Evolutionary conservation across 208 protist genomes (phyloP).

Genomic region (Blastocrithidia nonstop): DNA sequence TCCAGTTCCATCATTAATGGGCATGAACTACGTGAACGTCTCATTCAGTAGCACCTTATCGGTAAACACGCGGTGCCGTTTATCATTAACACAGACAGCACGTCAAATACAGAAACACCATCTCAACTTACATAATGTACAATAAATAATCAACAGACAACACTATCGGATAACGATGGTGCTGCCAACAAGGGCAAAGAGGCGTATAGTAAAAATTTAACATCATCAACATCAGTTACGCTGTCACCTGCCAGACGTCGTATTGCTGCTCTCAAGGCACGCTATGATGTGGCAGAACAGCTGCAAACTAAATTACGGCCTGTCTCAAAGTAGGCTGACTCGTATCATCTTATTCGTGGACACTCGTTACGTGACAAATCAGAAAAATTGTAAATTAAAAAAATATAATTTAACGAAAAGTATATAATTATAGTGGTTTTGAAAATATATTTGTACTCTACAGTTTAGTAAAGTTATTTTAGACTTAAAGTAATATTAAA

Average conservation of each 20-base stretch:
- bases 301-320: conserved; percentile 13
- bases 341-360: conserved; percentile 43
- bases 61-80: conserved; percentile 9
- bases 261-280: conserved; percentile 55
- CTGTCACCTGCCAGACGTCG: conserved; percentile 21
- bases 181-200: no score
- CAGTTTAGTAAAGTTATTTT: no score
- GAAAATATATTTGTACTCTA: no score
- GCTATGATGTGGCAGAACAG: conserved; percentile 38
- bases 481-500: no score
- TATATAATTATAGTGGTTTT: no score
- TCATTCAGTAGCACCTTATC: conserved; percentile 24
- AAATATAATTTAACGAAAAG: no score
- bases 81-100: not conserved
- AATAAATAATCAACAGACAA: no score
- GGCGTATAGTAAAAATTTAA: no score
- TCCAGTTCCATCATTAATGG: conserved; percentile 49
- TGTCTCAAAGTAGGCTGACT: conserved; percentile 6
- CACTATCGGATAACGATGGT: no score
- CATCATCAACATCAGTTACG: not conserved
- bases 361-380: conserved; percentile 27
- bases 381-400: not conserved
- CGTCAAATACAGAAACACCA: not conserved
- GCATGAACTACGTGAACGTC: conserved; percentile 32
- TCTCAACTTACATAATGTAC: not conserved